These are phyloP conservation scores for Curvularia sp. DNA, from an alignment of 2,329 filamentous ascomycete species.

Conservation along the genomic window DNA sequence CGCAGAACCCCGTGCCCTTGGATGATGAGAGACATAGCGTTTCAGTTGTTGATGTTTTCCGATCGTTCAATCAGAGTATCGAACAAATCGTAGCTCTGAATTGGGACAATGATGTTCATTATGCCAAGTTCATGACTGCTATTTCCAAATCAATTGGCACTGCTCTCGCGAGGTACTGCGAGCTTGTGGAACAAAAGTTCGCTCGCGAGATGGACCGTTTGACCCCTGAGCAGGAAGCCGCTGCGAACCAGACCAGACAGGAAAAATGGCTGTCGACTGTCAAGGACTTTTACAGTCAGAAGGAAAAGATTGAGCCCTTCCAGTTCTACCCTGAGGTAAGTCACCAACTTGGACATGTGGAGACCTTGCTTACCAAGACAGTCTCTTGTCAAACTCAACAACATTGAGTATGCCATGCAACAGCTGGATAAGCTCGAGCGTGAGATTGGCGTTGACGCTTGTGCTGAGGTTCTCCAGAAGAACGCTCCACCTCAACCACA, in stretches of 20 bases:
- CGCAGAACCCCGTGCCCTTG: slow-evolving; percentile 67
- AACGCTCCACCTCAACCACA: slow-evolving; percentile 75
- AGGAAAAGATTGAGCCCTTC: slow-evolving; percentile 94
- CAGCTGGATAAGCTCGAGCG: slow-evolving; percentile 90
- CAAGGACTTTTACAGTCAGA: slow-evolving; percentile 89
- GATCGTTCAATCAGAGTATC: slow-evolving; percentile 89
- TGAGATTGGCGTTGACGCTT: slow-evolving; percentile 89
- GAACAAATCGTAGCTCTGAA: slow-evolving; percentile 85
- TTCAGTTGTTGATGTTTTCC: slow-evolving; percentile 91
- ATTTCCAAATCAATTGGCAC: slow-evolving; percentile 83
- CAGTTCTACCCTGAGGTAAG: slow-evolving; percentile 91
- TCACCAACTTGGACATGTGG: slow-evolving; percentile 10
- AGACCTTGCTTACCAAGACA: slow-evolving; percentile 48
- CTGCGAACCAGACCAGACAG: slow-evolving; percentile 79
- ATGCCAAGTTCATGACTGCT: slow-evolving; percentile 96
- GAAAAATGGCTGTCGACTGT: slow-evolving; percentile 93
- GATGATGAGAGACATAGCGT: slow-evolving; percentile 91
- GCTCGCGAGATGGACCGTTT: slow-evolving; percentile 90
- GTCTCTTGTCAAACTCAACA: slow-evolving; percentile 98
- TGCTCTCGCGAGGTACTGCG: slow-evolving; percentile 88
- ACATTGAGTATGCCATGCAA: slow-evolving; percentile 92
- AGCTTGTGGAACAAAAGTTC: slow-evolving; percentile 85
- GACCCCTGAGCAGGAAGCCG: slow-evolving; percentile 84
- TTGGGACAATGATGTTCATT: slow-evolving; percentile 92
- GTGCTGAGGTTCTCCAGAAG: slow-evolving; percentile 79